phyloP scores from a whole-genome alignment of 441 rosid species.

The Jatropha multifida region DNA sequence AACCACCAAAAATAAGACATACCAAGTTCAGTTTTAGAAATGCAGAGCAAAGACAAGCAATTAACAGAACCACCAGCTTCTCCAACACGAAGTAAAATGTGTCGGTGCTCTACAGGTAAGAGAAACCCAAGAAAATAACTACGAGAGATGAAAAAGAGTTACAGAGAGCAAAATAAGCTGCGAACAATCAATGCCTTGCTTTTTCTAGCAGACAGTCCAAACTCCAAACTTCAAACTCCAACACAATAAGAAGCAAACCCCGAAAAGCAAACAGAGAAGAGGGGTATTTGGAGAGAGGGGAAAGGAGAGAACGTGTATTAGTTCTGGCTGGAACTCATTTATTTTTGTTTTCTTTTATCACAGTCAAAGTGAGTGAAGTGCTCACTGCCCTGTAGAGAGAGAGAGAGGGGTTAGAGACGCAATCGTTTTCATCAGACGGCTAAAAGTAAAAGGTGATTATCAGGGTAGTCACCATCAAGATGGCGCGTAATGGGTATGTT shows the following conservation, averaged over 20 bases:
- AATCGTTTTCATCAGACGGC: constrained; percentile 41
- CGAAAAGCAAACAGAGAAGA: not conserved
- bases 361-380: constrained; percentile 18
- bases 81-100: constrained; percentile 7
- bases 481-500: constrained; percentile 23
- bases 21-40: constrained; percentile 31
- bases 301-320: not conserved
- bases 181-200: constrained; percentile 9
- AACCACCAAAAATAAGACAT: constrained; percentile 9
- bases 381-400: not conserved
- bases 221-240: constrained; percentile 17
- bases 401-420: constrained; percentile 1
- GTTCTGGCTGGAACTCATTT: constrained; percentile 20
- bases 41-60: constrained; percentile 23
- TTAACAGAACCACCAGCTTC: constrained; percentile 13
- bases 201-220: not conserved
- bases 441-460: constrained; percentile 12
- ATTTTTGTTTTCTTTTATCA: not conserved
- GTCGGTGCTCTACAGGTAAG: constrained; percentile 30
- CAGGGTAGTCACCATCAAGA: constrained; percentile 32
- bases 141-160: not conserved
- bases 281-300: not conserved
- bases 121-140: not conserved
- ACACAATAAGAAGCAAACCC: not conserved
- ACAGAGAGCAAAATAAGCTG: not conserved